Conservation (phyloP, 2,329 filamentous ascomycete species). For the Lizonia empirigonia region DNA sequence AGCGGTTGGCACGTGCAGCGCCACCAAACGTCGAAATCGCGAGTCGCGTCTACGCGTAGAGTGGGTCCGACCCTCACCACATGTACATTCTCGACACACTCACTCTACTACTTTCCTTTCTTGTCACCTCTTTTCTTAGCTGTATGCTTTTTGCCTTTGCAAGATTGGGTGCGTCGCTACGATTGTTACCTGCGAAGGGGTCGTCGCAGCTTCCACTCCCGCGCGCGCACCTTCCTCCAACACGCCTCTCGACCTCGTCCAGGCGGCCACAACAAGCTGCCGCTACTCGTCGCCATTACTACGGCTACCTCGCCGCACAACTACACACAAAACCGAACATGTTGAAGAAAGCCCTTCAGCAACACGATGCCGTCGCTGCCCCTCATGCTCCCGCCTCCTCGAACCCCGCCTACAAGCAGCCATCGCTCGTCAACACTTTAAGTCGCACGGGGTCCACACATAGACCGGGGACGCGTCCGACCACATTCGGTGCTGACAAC, state of each 20-base stretch:
- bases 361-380: conserved; percentile 43
- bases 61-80: conserved; percentile 13
- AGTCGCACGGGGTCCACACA: conserved; percentile 45
- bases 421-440: conserved; percentile 48
- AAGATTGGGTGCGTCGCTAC: conserved; percentile 42
- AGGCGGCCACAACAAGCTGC: conserved; percentile 7
- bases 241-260: conserved; percentile 18
- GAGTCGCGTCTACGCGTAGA: conserved; percentile 25
- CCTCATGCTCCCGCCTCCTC: conserved; percentile 27
- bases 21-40: conserved; percentile 3
- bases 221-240: conserved; percentile 29
- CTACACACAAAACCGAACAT: conserved; percentile 35
- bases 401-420: conserved; percentile 35
- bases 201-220: conserved; percentile 27
- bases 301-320: conserved; percentile 25
- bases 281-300: conserved; percentile 15
- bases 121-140: conserved; percentile 36
- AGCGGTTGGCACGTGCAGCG: conserved; percentile 9
- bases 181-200: conserved; percentile 35
- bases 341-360: conserved; percentile 51
- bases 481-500: conserved; percentile 40
- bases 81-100: conserved; percentile 32
- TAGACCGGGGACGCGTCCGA: conserved; percentile 35
- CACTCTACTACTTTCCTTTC: conserved; percentile 33
- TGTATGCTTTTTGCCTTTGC: conserved; percentile 46